Evolutionary conservation across 345 rosid species (phyloP), one percentile per base, ranked within the genome.

Genomic region (Salix koriyanagi): DNA sequence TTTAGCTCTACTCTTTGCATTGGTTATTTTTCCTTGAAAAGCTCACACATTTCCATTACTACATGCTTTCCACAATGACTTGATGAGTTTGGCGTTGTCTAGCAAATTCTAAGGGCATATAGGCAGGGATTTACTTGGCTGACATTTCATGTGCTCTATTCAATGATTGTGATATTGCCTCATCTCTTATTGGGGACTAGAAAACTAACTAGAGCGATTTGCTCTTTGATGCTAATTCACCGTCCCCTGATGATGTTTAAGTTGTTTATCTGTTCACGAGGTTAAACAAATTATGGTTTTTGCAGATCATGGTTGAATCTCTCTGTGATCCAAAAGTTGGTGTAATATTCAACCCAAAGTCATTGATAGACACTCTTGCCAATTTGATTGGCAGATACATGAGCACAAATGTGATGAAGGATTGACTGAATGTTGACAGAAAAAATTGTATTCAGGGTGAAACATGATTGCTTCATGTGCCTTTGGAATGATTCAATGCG

Each of bases 271-370:
- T 61, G 10, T 62, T 37, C 21, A 52, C 12, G 26, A 77, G 39
- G 19, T 42, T 34, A 2, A 46, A 32, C 19, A 64, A 50, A 39
- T 12, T 54, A 50, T 58, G 39, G 41, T 39, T 58, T 58, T 64
- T 79, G 83, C 93, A 94, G 98, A 85, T 91, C 50, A 56, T 79
- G 25, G 93, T 94, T 46, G 90, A 91, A 75, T 85, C 85, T 62
- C 39, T 85, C 25, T 64, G 41, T 42, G 91, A 92, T 78, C 85
- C 90, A 6, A 91, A 90, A 81, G 89, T 85, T 28, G 93, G 97
- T 10, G 28, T 86, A 66, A 79, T 90, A 77, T 94, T 92, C 74
- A 82, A 91, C 66, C 91, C 97, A 1, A 82, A 81, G 71, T 87
- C 97, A 0, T 83, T 94, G 74, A 92, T 90, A 65, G 79, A 82